A percentile compares a stretch with the other conserved stretches of the same genome.
Evolutionary conservation across 1,284 basidiomycete genomes (phyloP).

Genomic region (Cutaneotrichosporon sp.): DNA sequence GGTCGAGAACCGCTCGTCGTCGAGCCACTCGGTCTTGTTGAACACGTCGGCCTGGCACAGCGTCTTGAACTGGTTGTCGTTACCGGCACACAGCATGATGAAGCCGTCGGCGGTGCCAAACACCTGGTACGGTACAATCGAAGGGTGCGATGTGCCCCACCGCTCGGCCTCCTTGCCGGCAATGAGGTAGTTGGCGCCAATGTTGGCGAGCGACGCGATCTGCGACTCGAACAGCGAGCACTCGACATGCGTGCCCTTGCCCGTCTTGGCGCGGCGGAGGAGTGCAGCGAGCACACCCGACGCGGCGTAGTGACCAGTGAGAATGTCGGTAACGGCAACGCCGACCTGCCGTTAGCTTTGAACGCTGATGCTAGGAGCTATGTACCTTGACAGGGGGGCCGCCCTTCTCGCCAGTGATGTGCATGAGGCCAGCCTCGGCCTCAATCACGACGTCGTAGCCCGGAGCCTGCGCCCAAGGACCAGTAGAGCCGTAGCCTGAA

Average conservation of each 20-base stretch:
- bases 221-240: constrained; percentile 79
- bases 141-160: constrained; percentile 83
- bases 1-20: constrained; percentile 57
- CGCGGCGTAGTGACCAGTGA: constrained; percentile 75
- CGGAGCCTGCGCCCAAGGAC: constrained; percentile 73
- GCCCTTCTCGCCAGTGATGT: constrained; percentile 87
- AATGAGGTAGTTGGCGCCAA: constrained; percentile 89
- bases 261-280: constrained; percentile 73
- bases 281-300: constrained; percentile 89
- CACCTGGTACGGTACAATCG: constrained; percentile 85
- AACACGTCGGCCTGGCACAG: constrained; percentile 41
- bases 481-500: constrained; percentile 86
- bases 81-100: constrained; percentile 90
- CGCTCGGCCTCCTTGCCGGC: constrained; percentile 77
- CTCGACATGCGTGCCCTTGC: constrained; percentile 84
- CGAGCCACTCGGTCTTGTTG: constrained; percentile 35
- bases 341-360: constrained; percentile 56
- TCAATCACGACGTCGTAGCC: constrained; percentile 90
- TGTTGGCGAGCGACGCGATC: constrained; percentile 87
- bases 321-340: constrained; percentile 80
- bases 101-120: constrained; percentile 85
- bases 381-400: constrained; percentile 71
- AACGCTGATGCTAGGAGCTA: neutral
- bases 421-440: constrained; percentile 88
- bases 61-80: constrained; percentile 68